Percentiles rank a stretch among this genome's conserved stretches.
Evolutionary conservation across 2,329 filamentous ascomycete species (phyloP).

Genomic region (Grosmannia penicillata): DNA sequence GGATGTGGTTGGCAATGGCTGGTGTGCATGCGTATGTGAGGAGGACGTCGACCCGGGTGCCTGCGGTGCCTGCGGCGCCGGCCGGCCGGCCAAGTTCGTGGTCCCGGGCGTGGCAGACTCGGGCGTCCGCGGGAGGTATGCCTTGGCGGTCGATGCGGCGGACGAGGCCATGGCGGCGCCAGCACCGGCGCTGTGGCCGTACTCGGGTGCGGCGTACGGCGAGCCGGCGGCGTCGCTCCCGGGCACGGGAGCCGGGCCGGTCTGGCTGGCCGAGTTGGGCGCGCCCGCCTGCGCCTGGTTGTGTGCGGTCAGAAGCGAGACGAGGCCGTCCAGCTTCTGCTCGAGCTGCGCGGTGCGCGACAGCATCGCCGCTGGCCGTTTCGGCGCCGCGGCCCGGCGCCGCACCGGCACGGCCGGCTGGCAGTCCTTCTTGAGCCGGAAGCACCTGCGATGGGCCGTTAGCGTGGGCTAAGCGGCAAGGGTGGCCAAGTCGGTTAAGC

Average conservation of each 20-base stretch:
- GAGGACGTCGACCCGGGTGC: no score
- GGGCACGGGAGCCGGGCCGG: no score
- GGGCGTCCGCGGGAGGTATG: constrained; percentile 3
- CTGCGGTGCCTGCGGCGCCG: neutral
- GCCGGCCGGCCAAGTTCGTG: neutral
- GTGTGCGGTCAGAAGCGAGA: constrained; percentile 25
- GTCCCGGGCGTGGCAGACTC: constrained; percentile 1
- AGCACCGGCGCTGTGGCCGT: no score
- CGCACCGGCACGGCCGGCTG: constrained; percentile 26
- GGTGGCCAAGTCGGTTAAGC: neutral
- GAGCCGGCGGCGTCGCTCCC: no score
- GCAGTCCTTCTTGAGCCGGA: constrained; percentile 32
- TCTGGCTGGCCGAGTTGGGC: neutral
- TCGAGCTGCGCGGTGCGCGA: constrained; percentile 28
- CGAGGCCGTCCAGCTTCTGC: constrained; percentile 32
- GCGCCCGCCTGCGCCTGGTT: neutral
- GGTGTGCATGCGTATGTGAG: no score
- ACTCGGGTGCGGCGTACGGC: no score
- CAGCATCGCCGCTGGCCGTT: constrained; percentile 13
- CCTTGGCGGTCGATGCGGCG: neutral
- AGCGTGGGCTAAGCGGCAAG: no score
- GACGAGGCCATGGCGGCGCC: no score
- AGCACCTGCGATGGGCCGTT: no score
- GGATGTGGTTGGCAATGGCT: no score
- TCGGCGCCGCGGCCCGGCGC: constrained; percentile 19